Evolutionary conservation across 2,329 filamentous ascomycete species (phyloP).

Genomic region (Alternaria tenuissima): DNA sequence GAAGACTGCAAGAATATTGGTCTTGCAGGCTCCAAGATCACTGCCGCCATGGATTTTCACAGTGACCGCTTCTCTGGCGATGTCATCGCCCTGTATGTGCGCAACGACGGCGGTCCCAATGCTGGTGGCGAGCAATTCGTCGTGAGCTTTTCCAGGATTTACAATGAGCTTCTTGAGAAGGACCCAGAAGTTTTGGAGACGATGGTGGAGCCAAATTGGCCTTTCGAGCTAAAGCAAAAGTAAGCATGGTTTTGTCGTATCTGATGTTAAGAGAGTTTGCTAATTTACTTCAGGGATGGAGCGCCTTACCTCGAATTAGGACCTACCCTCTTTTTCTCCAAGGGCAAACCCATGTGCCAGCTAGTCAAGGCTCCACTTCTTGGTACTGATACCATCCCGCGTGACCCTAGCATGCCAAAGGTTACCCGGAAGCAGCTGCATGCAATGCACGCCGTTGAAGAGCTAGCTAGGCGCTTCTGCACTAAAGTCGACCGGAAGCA

Average conservation of each 20-base stretch:
- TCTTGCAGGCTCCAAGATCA: slow-evolving; percentile 50
- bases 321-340: slow-evolving; percentile 47
- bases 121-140: slow-evolving; percentile 46
- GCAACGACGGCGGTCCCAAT: slow-evolving; percentile 42
- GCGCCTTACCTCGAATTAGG: slow-evolving; percentile 45
- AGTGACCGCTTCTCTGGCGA: slow-evolving; percentile 50
- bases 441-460: slow-evolving; percentile 41
- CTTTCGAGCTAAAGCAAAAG: slow-evolving; percentile 51
- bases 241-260: slow-evolving; percentile 24
- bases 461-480: slow-evolving; percentile 40
- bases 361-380: slow-evolving; percentile 50
- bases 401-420: slow-evolving; percentile 40
- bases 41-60: slow-evolving; percentile 49
- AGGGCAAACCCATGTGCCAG: slow-evolving; percentile 48
- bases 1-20: slow-evolving; percentile 45
- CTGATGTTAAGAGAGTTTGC: background rate
- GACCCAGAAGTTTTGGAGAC: slow-evolving; percentile 48
- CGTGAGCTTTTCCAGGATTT: slow-evolving; percentile 46
- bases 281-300: slow-evolving; percentile 28
- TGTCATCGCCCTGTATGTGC: slow-evolving; percentile 46
- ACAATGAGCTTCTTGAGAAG: slow-evolving; percentile 45
- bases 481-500: slow-evolving; percentile 44
- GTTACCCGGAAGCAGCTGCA: slow-evolving; percentile 40
- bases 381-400: slow-evolving; percentile 44
- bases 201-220: slow-evolving; percentile 46